Base-by-base conservation (phyloP, 2,329 filamentous ascomycete species). In the Pestalotiopsis sp. region DNA sequence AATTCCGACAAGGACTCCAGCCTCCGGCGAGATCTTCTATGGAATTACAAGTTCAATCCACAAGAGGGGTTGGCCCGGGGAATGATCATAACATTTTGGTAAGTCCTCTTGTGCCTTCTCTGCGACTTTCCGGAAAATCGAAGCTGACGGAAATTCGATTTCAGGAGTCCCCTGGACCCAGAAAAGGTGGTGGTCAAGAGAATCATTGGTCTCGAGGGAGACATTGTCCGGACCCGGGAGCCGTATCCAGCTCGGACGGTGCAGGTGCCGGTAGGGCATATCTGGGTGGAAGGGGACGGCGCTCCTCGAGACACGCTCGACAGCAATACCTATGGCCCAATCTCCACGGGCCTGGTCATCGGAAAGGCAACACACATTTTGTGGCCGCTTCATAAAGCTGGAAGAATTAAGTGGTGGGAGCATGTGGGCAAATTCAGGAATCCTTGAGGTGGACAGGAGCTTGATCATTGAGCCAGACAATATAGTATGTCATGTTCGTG, bases 241-340 rank as follows among this genome's bases (percentile, higher is more conserved):
- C 90, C 90, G 20, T 92, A 90, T 76, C 85, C 88, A 9, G 78
- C 85, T 17, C 74, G 82, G 1, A 84, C 80, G 9, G 83, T 92
- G 61, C 86, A 87, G 71, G 88, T 99, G 25, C 95, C 95, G 4
- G 86, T 86, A 71, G 94, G 94, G 20, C 95, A 98, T 82, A 86
- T 98, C 36, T 99, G 96, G 96, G 90, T 99, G 1, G 95, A 98
- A 78, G 96, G 96, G 1, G 96, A 99, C 78, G 94, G 92, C 13
- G 87, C 88, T 75, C 87, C 89, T 74, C 86, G 87, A 65, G 88
- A 88, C 74, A 94, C 89, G 67, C 79, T 91, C 69, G 96, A 99
- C 82, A 97, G 94, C 80, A 97, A 97, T 81, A 90, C 90, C 13
- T 98, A 97, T 79, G 96, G 96, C 1, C 94, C 96, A 4, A 90